A percentile compares a stretch with the other conserved stretches of the same genome.
Conservation (phyloP, 1,139 yeast genomes). For the Diutina siamensis region DNA sequence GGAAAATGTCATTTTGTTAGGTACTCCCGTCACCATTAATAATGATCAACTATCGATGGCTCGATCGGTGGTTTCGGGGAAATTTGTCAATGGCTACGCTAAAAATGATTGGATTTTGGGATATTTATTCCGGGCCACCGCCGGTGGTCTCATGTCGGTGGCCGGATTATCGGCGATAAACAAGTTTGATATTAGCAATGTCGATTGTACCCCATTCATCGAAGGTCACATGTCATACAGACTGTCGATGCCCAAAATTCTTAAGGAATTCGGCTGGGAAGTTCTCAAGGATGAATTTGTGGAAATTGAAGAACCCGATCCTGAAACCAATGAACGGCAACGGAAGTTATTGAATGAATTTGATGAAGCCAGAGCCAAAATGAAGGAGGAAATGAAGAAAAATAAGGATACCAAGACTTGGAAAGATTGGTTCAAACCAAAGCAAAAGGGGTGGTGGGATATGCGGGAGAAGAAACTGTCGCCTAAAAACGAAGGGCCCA, state of each 20-base stretch:
- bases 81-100: constrained; percentile 83
- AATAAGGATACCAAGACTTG: constrained; percentile 29
- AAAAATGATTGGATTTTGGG: constrained; percentile 95
- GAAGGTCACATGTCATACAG: constrained; percentile 97
- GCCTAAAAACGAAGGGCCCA: not conserved
- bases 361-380: constrained; percentile 67
- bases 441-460: constrained; percentile 85
- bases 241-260: constrained; percentile 76
- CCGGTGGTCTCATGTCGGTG: constrained; percentile 84
- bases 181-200: constrained; percentile 60
- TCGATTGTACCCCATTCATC: constrained; percentile 76
- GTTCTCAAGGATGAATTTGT: constrained; percentile 83
- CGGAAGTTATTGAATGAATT: constrained; percentile 72
- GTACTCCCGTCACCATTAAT: constrained; percentile 78
- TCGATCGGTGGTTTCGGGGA: constrained; percentile 80
- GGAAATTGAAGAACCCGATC: constrained; percentile 94
- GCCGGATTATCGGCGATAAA: constrained; percentile 81
- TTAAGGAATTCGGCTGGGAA: constrained; percentile 64
- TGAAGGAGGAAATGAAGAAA: constrained; percentile 26
- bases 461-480: constrained; percentile 16
- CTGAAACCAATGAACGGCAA: constrained; percentile 74
- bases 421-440: constrained; percentile 63
- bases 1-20: constrained; percentile 81
- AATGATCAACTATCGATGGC: constrained; percentile 71
- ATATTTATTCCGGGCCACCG: constrained; percentile 86